Evolutionary conservation across 371 early-diverging fungal species (phyloP), one percentile per base, ranked within the genome.

Genomic region (Syncephalastrum sp.): DNA sequence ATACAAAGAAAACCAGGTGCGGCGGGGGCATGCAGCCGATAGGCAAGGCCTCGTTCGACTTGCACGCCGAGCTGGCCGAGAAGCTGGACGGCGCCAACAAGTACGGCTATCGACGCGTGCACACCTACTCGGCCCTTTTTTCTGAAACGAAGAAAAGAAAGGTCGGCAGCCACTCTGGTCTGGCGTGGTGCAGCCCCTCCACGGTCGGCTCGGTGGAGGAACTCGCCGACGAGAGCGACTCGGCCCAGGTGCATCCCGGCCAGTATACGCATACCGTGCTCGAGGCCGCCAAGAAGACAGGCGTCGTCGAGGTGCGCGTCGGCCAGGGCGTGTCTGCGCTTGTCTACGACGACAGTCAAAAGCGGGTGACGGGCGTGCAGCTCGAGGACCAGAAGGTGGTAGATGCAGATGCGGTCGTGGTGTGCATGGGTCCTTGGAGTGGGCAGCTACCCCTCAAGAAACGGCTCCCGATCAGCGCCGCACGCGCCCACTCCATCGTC

Each of bases 201-300:
- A 48, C 67, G 41, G 59, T 81, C 23, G 63, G 67, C 3, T 72
- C 70, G 29, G 57, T 65, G 21, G 68, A 74, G n/a, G 45, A 64
- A n/a, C 72, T 86, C 3, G 89, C 87, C 3, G 63, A 56, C 8
- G 61, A 63, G 13, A 55, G 51, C 6, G 81, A 79, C 13, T 84
- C 87, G 0, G 87, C 89, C 3, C 89, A 89, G 57, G 75, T 86
- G 6, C 79, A 81, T 57, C 87, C 89, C 16, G 61, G 67, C 12
- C 65, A 76, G 25, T 82, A 87, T 38, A 82, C 84, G 38, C 60
- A 72, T 5, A 61, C 63, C 0, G 52, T 85, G 47, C 41, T 84
- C 24, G 70, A 75, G 7, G 75, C 74, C 51, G 82, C 84, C 5
- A 56, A 71, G 19, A 61, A 25, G 15, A 69, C 70, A 0, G 76